A percentile compares a stretch with the other conserved stretches of the same genome.
Evolutionary conservation across 169 alveolate species (phyloP).

Genomic region (Plasmodium cynomolgi): DNA sequence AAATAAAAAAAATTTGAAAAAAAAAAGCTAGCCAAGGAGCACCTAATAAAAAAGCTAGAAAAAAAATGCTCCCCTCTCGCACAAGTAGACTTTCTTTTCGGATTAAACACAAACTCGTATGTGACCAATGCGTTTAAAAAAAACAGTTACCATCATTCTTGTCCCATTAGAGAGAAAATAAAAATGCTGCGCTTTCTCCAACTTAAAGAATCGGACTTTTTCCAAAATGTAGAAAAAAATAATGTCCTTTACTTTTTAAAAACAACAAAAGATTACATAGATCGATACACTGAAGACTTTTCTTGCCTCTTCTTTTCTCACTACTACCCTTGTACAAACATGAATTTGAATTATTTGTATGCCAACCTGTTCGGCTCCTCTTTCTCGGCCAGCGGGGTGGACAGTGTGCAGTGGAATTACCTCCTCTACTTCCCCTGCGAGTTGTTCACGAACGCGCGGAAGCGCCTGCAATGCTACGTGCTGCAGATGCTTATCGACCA

Average conservation of each 20-base stretch:
- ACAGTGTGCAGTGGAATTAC: slow-evolving; percentile 34
- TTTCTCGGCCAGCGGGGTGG: not conserved
- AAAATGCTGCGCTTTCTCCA: slow-evolving; percentile 52
- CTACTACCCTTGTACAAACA: slow-evolving; percentile 40
- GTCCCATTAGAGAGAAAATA: slow-evolving; percentile 11
- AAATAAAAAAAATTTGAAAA: slow-evolving; percentile 48
- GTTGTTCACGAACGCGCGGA: slow-evolving; percentile 42
- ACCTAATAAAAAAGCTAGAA: slow-evolving; percentile 19
- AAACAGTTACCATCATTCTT: not conserved
- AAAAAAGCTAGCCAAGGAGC: slow-evolving; percentile 16
- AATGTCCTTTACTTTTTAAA: slow-evolving; percentile 24
- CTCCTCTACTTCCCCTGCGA: slow-evolving; percentile 49
- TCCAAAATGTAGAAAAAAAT: slow-evolving; percentile 46
- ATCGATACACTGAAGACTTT: slow-evolving; percentile 45
- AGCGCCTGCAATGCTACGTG: slow-evolving; percentile 36
- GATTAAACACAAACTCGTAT: slow-evolving; percentile 9
- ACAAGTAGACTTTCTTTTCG: slow-evolving; percentile 14
- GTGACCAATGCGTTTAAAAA: slow-evolving; percentile 11
- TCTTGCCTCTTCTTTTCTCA: slow-evolving; percentile 35
- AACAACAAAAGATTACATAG: slow-evolving; percentile 37
- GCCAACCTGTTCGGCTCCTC: slow-evolving; percentile 22
- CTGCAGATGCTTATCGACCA: slow-evolving; percentile 20
- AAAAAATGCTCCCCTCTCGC: slow-evolving; percentile 19
- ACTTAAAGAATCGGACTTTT: slow-evolving; percentile 27
- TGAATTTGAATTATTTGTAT: slow-evolving; percentile 44